These are phyloP conservation scores for Bryoerythrophyllum caledonicum DNA, from an alignment of 225 moss, liverwort and hornwort genomes.

Conservation along the genomic window DNA sequence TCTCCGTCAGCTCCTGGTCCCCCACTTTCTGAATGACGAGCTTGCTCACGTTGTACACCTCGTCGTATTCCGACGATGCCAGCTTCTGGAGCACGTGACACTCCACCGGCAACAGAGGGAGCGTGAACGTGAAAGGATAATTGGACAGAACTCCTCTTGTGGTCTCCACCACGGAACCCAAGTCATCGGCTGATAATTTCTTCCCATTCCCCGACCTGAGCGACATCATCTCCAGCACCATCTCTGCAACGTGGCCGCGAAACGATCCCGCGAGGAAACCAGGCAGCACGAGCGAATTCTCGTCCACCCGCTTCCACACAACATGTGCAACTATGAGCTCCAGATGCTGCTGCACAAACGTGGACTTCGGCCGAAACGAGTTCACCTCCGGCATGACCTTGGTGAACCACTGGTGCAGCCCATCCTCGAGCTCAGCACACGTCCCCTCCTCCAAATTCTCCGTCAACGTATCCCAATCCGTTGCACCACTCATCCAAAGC, in stretches of 20 bases:
- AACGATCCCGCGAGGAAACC: constrained; percentile 31
- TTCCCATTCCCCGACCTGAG: constrained; percentile 24
- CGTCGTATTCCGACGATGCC: constrained; percentile 35
- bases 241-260: constrained; percentile 25
- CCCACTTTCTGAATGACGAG: constrained; percentile 41
- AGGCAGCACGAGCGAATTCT: constrained; percentile 26
- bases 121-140: constrained; percentile 40
- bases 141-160: constrained; percentile 22
- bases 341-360: constrained; percentile 42
- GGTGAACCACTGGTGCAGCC: constrained; percentile 39
- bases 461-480: constrained; percentile 32
- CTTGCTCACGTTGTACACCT: constrained; percentile 38
- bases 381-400: constrained; percentile 23
- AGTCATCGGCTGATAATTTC: constrained; percentile 10
- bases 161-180: constrained; percentile 22
- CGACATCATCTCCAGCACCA: constrained; percentile 38
- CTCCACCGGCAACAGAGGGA: constrained; percentile 39
- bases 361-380: neutral
- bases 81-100: constrained; percentile 35
- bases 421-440: constrained; percentile 36
- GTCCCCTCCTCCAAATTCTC: constrained; percentile 39
- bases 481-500: constrained; percentile 36
- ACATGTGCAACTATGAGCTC: constrained; percentile 39
- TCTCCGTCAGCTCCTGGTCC: constrained; percentile 7
- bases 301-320: constrained; percentile 9